phyloP scores from a whole-genome alignment of 345 rosid species.

The Iberis pinnata region DNA sequence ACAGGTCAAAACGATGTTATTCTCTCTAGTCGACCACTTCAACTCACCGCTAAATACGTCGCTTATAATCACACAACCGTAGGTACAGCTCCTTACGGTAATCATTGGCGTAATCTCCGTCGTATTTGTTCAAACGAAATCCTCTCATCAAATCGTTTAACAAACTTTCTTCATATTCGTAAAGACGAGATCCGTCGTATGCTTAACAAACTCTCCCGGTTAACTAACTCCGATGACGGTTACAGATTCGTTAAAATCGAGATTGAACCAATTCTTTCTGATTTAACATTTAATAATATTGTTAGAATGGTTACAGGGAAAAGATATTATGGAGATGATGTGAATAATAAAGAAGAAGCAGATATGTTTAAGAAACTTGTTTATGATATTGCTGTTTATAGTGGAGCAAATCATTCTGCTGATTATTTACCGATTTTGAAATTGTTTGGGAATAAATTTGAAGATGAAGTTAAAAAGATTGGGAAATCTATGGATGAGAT shows the following conservation, averaged over 20 bases:
- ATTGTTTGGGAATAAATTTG: constrained; percentile 22
- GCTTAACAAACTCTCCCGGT: constrained; percentile 27
- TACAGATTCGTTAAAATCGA: constrained; percentile 27
- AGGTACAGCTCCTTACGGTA: constrained; percentile 37
- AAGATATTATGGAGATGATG: constrained; percentile 45
- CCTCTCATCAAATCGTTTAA: constrained; percentile 46
- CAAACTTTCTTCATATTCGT: constrained; percentile 18
- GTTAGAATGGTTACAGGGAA: constrained; percentile 43
- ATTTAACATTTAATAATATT: constrained; percentile 34
- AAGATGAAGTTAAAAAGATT: constrained; percentile 17
- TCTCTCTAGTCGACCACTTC: constrained; percentile 45
- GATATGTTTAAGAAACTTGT: constrained; percentile 36
- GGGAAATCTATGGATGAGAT: constrained; percentile 21
- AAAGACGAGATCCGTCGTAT: constrained; percentile 41
- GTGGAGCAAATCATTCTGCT: constrained; percentile 25
- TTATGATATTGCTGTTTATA: constrained; percentile 19
- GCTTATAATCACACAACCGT: constrained; percentile 36
- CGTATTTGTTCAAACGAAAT: constrained; percentile 38
- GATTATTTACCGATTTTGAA: constrained; percentile 29
- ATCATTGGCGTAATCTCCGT: constrained; percentile 66
- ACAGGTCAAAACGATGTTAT: constrained; percentile 40
- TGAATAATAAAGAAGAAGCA: constrained; percentile 32
- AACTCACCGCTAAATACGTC: constrained; percentile 32
- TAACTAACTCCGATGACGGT: constrained; percentile 20
- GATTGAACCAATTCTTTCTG: constrained; percentile 19